These are phyloP conservation scores for Cicer chorassanicum DNA, from an alignment of 306 rosid genomes.

Conservation along the genomic window DNA sequence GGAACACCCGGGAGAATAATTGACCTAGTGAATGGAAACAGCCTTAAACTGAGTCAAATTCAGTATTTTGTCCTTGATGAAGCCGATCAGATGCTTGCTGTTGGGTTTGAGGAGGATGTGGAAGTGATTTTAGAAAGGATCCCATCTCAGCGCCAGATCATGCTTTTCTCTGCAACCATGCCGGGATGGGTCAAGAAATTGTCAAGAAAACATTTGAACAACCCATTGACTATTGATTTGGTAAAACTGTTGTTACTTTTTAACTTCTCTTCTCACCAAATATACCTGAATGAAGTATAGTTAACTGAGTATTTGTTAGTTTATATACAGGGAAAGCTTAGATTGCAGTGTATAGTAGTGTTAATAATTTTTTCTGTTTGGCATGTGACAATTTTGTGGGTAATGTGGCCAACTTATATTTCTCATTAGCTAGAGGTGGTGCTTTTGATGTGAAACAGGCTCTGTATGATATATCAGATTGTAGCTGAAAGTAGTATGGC, in stretches of 20 bases:
- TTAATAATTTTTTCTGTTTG: too few relatives aligned
- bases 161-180: conserved; percentile 99
- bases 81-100: conserved; percentile 99
- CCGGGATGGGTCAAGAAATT: conserved; percentile 92
- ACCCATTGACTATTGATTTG: conserved; percentile 94
- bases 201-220: conserved; percentile 79
- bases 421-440: background rate
- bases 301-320: conserved; percentile 9
- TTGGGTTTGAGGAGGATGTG: conserved; percentile 98
- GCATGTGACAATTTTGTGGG: background rate
- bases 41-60: conserved; percentile 78
- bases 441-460: background rate
- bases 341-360: background rate
- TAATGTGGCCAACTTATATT: background rate
- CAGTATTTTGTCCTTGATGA: conserved; percentile 90
- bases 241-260: conserved; percentile 61
- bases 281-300: conserved; percentile 40
- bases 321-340: background rate
- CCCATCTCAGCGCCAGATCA: conserved; percentile 80
- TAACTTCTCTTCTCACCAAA: conserved; percentile 15
- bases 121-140: conserved; percentile 78
- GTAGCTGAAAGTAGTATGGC: conserved; percentile 17
- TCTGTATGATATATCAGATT: background rate
- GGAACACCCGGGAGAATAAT: conserved; percentile 99
- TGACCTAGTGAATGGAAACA: conserved; percentile 84